Percentiles rank a stretch among this genome's conserved stretches.
Conservation (phyloP, 805 yeast genomes). For the Wickerhamomyces bovis region DNA sequence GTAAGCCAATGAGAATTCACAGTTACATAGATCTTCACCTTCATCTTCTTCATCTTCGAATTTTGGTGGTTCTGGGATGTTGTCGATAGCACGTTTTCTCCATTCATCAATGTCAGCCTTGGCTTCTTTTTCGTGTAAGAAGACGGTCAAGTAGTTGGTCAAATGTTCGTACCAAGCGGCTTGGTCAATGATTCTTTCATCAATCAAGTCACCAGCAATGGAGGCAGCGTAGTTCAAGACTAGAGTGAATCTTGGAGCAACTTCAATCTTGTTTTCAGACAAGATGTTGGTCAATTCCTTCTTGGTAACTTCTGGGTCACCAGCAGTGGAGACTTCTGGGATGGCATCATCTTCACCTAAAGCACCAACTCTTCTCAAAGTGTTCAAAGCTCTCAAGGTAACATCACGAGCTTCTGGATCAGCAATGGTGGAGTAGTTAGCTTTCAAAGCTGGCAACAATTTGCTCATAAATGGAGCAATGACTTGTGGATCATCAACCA, state of each 20-base stretch:
- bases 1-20: constrained; percentile 99
- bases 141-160: constrained; percentile 92
- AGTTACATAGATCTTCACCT: constrained; percentile 99
- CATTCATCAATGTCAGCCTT: constrained; percentile 86
- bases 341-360: constrained; percentile 82
- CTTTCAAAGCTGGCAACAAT: constrained; percentile 92
- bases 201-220: constrained; percentile 98
- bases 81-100: constrained; percentile 95
- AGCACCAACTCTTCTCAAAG: constrained; percentile 98
- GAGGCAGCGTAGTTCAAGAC: constrained; percentile 85
- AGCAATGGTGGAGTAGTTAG: constrained; percentile 93
- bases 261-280: constrained; percentile 51
- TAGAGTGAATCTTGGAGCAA: constrained; percentile 71
- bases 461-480: constrained; percentile 98
- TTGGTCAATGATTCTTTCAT: constrained; percentile 93
- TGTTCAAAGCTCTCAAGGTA: constrained; percentile 93
- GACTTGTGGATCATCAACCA: constrained; percentile 99
- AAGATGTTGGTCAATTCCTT: constrained; percentile 72
- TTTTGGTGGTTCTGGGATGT: constrained; percentile 94
- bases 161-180: constrained; percentile 84
- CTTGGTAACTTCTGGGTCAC: constrained; percentile 87
- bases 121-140: constrained; percentile 90
- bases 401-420: constrained; percentile 99
- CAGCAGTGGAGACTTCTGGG: constrained; percentile 98
- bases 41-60: constrained; percentile 97